Evolutionary conservation across 2,329 filamentous ascomycete species (phyloP).

Genomic region (Fusarium falciforme): DNA sequence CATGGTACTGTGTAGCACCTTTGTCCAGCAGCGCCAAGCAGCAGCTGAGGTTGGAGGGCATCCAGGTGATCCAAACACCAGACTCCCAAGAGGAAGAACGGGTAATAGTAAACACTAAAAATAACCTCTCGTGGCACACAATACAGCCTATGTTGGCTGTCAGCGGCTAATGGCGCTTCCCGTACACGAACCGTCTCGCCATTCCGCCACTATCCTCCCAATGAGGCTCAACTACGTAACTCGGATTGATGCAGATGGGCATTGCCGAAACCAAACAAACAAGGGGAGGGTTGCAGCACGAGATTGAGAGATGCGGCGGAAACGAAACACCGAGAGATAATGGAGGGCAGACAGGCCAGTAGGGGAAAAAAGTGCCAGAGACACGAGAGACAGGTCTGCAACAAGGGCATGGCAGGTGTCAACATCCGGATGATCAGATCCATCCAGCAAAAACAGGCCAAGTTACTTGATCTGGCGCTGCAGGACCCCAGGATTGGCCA

Average conservation of each 20-base stretch:
- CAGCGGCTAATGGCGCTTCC: constrained; percentile 29
- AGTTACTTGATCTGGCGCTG: constrained; percentile 30
- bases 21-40: background rate
- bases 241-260: constrained; percentile 15
- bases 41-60: background rate
- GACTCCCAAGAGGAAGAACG: background rate
- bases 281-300: constrained; percentile 9
- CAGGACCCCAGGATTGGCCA: constrained; percentile 37
- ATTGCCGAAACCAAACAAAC: constrained; percentile 10
- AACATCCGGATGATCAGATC: constrained; percentile 11
- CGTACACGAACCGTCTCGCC: background rate
- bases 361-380: constrained; percentile 9
- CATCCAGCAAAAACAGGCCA: background rate
- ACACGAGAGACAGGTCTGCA: constrained; percentile 8
- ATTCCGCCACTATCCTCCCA: constrained; percentile 9
- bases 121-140: background rate
- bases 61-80: background rate
- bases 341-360: constrained; percentile 6
- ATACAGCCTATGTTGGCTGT: constrained; percentile 13
- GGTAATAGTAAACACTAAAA: background rate
- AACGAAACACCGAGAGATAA: constrained; percentile 30
- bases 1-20: background rate
- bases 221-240: constrained; percentile 26
- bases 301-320: constrained; percentile 15
- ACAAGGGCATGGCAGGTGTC: background rate